Evolutionary conservation across 2,329 filamentous ascomycete genomes (phyloP).

Genomic region (Cladophialophora immunda): DNA sequence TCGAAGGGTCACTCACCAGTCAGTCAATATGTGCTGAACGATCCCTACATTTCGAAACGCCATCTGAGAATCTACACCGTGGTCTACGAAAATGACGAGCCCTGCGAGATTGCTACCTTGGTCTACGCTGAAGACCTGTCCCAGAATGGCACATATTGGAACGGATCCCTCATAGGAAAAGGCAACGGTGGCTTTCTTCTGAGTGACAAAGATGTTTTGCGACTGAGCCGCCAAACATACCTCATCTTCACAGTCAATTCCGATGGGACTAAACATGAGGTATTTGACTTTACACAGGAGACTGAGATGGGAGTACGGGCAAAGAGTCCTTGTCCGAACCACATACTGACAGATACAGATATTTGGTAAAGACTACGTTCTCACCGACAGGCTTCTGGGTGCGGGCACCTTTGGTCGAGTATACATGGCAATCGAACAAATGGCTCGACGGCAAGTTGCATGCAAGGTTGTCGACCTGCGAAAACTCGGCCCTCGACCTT

Average conservation of each 20-base stretch:
- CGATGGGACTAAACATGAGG: slow-evolving; percentile 12
- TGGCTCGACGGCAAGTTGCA: slow-evolving; percentile 48
- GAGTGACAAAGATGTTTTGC: slow-evolving; percentile 50
- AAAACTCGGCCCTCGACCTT: slow-evolving; percentile 37
- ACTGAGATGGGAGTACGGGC: slow-evolving; percentile 48
- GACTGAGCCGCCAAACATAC: slow-evolving; percentile 40
- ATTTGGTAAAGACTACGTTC: slow-evolving; percentile 46
- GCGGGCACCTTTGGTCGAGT: slow-evolving; percentile 54
- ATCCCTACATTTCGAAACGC: slow-evolving; percentile 50
- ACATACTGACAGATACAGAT: slow-evolving; percentile 41
- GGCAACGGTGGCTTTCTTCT: slow-evolving; percentile 48
- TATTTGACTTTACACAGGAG: slow-evolving; percentile 44
- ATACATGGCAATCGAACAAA: slow-evolving; percentile 51
- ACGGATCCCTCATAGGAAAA: slow-evolving; percentile 47
- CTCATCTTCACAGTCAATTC: slow-evolving; percentile 39
- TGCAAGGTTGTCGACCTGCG: slow-evolving; percentile 56
- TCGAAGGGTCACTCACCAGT: slow-evolving; percentile 27
- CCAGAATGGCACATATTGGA: slow-evolving; percentile 52
- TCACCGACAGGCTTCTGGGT: slow-evolving; percentile 53
- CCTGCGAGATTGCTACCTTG: slow-evolving; percentile 48
- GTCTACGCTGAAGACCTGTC: slow-evolving; percentile 57
- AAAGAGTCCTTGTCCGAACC: background rate
- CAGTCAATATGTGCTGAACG: slow-evolving; percentile 48
- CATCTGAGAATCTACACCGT: slow-evolving; percentile 56
- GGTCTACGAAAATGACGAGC: slow-evolving; percentile 51